phyloP scores from a whole-genome alignment of 1,284 basidiomycete species.

The Omphalotus olearius region DNA sequence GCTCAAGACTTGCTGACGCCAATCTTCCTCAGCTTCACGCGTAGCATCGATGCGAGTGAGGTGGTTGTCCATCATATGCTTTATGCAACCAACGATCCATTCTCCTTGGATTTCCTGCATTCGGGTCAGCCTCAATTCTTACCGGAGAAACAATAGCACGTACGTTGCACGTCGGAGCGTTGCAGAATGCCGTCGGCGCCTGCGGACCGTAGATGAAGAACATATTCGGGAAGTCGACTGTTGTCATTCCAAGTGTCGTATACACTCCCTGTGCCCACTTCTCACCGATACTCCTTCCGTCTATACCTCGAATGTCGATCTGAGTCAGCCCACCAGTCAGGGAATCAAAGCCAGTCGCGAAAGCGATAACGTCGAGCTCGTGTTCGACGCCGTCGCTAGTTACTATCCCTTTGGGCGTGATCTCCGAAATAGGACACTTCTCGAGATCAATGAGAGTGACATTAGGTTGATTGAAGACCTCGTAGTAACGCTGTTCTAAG shows the following conservation, averaged over 20 bases:
- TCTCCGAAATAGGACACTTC: slow-evolving; percentile 19
- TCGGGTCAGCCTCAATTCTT: background rate
- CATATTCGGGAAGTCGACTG: slow-evolving; percentile 21
- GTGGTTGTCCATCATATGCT: slow-evolving; percentile 16
- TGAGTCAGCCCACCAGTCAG: slow-evolving; percentile 21
- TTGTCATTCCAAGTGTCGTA: slow-evolving; percentile 21
- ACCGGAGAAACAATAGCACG: background rate
- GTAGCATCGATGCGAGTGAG: slow-evolving; percentile 18
- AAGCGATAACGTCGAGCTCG: slow-evolving; percentile 20
- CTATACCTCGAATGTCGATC: slow-evolving; percentile 21
- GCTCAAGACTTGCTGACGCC: slow-evolving; percentile 8
- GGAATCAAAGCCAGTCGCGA: slow-evolving; percentile 25
- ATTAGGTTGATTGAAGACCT: slow-evolving; percentile 23
- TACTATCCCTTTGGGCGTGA: slow-evolving; percentile 18
- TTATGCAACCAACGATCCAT: slow-evolving; percentile 20
- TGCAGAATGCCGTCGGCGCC: slow-evolving; percentile 21
- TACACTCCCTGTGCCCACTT: slow-evolving; percentile 21
- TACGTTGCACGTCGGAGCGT: slow-evolving; percentile 21
- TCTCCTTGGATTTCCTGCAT: slow-evolving; percentile 21
- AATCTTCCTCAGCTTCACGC: slow-evolving; percentile 17
- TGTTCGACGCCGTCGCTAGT: slow-evolving; percentile 20
- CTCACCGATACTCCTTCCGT: slow-evolving; percentile 18
- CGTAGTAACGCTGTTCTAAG: slow-evolving; percentile 21
- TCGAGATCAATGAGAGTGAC: slow-evolving; percentile 21
- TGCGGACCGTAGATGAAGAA: slow-evolving; percentile 24